These are phyloP conservation scores for Suillus brevipes DNA, from an alignment of 768 basidiomycete species.

Conservation along the genomic window DNA sequence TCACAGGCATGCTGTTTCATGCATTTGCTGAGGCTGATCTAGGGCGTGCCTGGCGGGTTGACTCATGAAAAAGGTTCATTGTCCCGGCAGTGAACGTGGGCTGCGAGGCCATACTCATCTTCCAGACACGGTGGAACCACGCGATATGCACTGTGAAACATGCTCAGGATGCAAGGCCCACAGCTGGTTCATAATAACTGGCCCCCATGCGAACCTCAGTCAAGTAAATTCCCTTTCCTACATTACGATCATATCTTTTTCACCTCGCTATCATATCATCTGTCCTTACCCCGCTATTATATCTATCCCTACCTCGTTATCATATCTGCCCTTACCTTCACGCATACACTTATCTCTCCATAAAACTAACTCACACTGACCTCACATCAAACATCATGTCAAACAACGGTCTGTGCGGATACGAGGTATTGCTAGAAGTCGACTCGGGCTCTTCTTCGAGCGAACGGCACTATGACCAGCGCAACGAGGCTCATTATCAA, in stretches of 20 bases:
- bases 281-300: too few species aligned
- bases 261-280: too few species aligned
- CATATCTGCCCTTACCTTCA: background rate
- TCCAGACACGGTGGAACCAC: background rate
- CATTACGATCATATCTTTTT: background rate
- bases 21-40: background rate
- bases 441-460: background rate
- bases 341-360: background rate
- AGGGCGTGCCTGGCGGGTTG: background rate
- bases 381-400: background rate
- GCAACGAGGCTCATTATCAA: background rate
- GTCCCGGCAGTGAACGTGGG: background rate
- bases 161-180: background rate
- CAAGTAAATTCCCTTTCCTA: background rate
- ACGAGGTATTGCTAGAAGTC: too few species aligned
- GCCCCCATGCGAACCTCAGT: background rate
- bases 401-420: background rate
- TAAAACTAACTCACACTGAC: background rate
- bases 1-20: background rate
- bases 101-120: background rate
- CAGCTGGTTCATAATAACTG: background rate
- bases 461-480: background rate
- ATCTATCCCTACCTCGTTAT: too few species aligned
- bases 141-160: background rate
- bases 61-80: background rate